Evolutionary conservation across 768 basidiomycete species (phyloP), one percentile per base, ranked within the genome.

Genomic region (Nidularia pulvinata): DNA sequence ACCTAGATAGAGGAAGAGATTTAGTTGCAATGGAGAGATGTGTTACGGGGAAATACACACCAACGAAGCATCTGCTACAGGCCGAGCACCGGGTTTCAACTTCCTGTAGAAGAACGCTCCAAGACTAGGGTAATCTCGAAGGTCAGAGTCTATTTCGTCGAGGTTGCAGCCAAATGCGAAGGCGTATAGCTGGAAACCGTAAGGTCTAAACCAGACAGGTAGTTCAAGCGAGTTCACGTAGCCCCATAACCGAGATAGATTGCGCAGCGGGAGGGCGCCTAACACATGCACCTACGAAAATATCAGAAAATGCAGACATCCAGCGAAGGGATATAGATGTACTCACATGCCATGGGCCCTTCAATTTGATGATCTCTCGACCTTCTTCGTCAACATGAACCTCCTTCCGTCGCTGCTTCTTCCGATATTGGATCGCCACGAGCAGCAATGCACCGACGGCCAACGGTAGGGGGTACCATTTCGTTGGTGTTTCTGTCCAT

Each of bases 221-320:
- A 99, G 83, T 61, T 94, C 89, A 57, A 95, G 79, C 1, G 90
- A 91, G 74, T 98, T 99, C 56, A 98, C 63, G 69, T 95, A 95
- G 5, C 97, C 97, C 95, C 96, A 98, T 5, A 98, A 70, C 1
- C 95, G 88, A n/a, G 96, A 98, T 65, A 98, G 85, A 56, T 94
- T 94, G 42, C 95, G 86, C 5, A 98, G 81, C 0, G 97, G 97
- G 1, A 99, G 82, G 7, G 95, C 95, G 49, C 95, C 96, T 49
- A 98, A 78, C 46, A 98, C 95, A 71, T 96, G 91, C n/a, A 98
- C 93, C 94, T 93, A 56, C 6, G 34, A 56, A 30, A 47, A 33
- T 32, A 6, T 19, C 16, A 25, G 7, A 33, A 16, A 25, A 36
- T 14, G 33, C 32, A n/a, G 43, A 39, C 13, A 35, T 16, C 50